These are phyloP conservation scores for Talaromyces adpressus DNA, from an alignment of 495 filamentous ascomycete species.

Conservation along the genomic window DNA sequence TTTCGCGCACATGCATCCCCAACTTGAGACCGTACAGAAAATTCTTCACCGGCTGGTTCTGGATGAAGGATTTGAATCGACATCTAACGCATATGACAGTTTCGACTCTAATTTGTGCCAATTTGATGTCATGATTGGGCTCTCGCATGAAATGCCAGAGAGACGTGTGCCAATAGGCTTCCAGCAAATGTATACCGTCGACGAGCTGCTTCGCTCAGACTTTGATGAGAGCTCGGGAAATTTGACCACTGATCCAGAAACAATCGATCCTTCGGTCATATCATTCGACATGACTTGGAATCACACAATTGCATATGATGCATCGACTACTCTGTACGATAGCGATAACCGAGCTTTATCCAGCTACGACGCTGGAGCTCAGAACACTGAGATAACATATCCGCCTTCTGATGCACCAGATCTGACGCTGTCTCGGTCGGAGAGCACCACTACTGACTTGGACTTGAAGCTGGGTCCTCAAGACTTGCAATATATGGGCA, in stretches of 20 bases:
- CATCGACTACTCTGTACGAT: not conserved
- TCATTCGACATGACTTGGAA: not conserved
- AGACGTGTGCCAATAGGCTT: not conserved
- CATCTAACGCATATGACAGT: not conserved
- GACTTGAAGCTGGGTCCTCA: not conserved
- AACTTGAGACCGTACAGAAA: not conserved
- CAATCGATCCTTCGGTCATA: not conserved
- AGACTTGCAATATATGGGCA: not conserved
- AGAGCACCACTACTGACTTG: not conserved
- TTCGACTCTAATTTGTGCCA: not conserved
- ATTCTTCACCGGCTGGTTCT: not conserved
- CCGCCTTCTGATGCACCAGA: not conserved
- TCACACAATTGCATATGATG: not conserved
- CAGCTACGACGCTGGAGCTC: not conserved
- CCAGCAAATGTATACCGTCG: not conserved
- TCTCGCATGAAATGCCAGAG: not conserved
- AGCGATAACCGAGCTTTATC: too few relatives aligned
- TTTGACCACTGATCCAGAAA: not conserved
- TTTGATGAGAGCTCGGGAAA: not conserved
- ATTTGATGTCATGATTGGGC: not conserved
- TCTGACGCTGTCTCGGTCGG: not conserved
- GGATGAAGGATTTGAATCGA: not conserved
- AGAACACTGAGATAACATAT: not conserved
- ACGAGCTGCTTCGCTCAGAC: not conserved
- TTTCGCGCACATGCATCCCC: not conserved